These are phyloP conservation scores for Phanerochaete carnosa DNA, from an alignment of 768 basidiomycete genomes.

Conservation along the genomic window DNA sequence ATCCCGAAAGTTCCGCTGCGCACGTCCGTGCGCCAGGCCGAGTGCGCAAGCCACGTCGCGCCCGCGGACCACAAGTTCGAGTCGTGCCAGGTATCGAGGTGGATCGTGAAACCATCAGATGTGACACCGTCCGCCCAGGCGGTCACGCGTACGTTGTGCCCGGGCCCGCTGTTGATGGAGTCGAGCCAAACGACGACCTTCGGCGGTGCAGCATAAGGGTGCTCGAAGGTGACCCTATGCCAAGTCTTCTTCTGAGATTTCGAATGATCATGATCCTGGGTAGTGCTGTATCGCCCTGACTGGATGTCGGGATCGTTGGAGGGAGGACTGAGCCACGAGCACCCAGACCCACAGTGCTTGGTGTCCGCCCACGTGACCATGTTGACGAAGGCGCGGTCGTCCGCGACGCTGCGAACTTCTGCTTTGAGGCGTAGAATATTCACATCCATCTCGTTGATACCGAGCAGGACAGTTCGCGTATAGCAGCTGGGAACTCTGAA, in stretches of 20 bases:
- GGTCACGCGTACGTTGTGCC: background rate
- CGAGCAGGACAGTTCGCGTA: background rate
- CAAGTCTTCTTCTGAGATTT: background rate
- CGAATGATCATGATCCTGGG: background rate
- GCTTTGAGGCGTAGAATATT: background rate
- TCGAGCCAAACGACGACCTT: conserved; percentile 1
- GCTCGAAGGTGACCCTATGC: background rate
- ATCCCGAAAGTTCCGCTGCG: conserved; percentile 1
- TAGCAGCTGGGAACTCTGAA: background rate
- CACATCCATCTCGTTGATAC: background rate
- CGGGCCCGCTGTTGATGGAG: background rate
- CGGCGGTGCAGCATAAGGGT: background rate
- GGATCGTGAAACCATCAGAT: background rate
- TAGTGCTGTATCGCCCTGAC: background rate
- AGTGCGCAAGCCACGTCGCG: conserved; percentile 2
- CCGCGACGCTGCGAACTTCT: background rate
- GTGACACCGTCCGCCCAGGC: background rate
- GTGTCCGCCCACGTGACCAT: background rate
- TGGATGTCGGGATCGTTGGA: background rate
- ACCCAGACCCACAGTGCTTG: background rate
- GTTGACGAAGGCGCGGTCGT: background rate
- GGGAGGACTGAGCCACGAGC: background rate
- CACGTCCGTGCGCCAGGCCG: background rate
- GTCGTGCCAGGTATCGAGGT: conserved; percentile 5
- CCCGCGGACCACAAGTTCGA: background rate